Evolutionary conservation across 2,329 filamentous ascomycete species (phyloP).

Genomic region (Diaporthe vexans): DNA sequence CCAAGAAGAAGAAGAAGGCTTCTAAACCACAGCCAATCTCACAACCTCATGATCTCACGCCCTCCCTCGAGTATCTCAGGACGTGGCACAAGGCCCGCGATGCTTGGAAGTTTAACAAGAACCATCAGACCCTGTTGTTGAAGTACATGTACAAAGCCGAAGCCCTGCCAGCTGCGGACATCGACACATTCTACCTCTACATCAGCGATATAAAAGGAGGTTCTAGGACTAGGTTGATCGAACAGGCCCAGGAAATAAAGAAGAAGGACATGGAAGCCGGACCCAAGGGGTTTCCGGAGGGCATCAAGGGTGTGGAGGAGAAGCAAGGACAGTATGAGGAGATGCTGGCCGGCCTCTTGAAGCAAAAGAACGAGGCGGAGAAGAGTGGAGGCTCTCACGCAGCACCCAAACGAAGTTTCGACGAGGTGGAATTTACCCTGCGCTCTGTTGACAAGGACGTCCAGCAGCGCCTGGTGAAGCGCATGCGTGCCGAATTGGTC

Average conservation of each 20-base stretch:
- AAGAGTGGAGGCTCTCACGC: slow-evolving; percentile 47
- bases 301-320: slow-evolving; percentile 62
- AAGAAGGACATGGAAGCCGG: slow-evolving; percentile 68
- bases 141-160: slow-evolving; percentile 84
- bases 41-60: slow-evolving; percentile 59
- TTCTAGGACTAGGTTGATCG: slow-evolving; percentile 76
- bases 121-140: slow-evolving; percentile 86
- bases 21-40: slow-evolving; percentile 49
- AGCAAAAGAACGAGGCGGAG: slow-evolving; percentile 51
- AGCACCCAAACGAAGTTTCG: slow-evolving; percentile 59
- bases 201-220: slow-evolving; percentile 83
- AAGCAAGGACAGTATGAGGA: slow-evolving; percentile 70
- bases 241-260: slow-evolving; percentile 74
- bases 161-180: slow-evolving; percentile 78
- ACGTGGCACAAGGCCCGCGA: slow-evolving; percentile 79
- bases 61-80: slow-evolving; percentile 81
- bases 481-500: slow-evolving; percentile 73
- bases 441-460: slow-evolving; percentile 65
- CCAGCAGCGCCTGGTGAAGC: slow-evolving; percentile 70
- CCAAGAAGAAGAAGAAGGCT: slow-evolving; percentile 52
- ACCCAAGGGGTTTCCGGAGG: slow-evolving; percentile 62
- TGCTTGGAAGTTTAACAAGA: slow-evolving; percentile 97
- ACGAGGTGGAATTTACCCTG: slow-evolving; percentile 66
- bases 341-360: slow-evolving; percentile 65
- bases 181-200: slow-evolving; percentile 80